Base-by-base conservation (phyloP, 352 stramenopile species). In the Thalassiosira sp. region DNA sequence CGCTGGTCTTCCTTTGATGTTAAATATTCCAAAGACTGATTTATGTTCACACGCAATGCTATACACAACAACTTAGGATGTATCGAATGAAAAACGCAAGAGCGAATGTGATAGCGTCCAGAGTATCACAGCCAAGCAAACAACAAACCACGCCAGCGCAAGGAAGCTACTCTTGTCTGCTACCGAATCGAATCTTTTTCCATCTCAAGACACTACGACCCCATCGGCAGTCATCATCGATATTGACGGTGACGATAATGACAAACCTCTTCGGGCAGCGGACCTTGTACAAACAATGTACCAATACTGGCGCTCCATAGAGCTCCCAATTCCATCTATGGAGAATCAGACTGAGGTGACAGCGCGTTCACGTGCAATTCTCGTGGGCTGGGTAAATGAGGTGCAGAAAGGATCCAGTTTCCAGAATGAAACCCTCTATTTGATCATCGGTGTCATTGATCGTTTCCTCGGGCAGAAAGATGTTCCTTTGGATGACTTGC, bases 331-430 rank as follows among this genome's bases (percentile, higher is more conserved):
- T 70, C 81, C 77, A 25, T 96, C 95, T 76, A 95, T 97, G 89
- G 33, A 72, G 1, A 20, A 49, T 31, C 97, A 99, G 86, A 88
- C 86, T 1, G 92, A 98, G 69, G 95, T 99, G 79, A 99, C 97
- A 84, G 90, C 95, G n/a, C 96, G 97, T 80, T 99, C 99, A 97
- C 92, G 97, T 15, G 88, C 94, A 15, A 98, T 99, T 60, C 91
- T 99, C 11, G 92, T 99, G 25, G 97, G 99, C 88, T 99, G 97
- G 97, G 91, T 99, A 22, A 92, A 99, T 53, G 95, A 98, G 77
- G 94, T 99, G 42, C 96, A 98, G 84, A 82, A 95, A 45, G 97
- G 97, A 62, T 98, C 98, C 72, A 95, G 98, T 71, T 90, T 98
- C 1, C 71, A 62, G 57, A 84, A 90, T 1, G 93, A 98, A 69